Base-by-base conservation (phyloP, 140 eudicot genomes). In the Ambrosia hybrid region DNA sequence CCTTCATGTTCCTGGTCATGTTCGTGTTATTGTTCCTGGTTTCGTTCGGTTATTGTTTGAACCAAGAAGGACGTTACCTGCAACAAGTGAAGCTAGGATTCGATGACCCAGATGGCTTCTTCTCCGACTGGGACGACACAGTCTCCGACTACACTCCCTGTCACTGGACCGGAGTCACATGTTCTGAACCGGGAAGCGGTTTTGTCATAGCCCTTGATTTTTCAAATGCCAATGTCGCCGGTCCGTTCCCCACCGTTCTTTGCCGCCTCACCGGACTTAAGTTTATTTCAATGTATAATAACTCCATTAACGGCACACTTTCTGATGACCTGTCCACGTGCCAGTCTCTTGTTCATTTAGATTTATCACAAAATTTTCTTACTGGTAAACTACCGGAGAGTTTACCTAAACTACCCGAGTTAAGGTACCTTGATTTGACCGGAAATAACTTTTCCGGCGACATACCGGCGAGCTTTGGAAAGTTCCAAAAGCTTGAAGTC, bases 381-480 rank as follows among this genome's bases (percentile, higher is more conserved):
- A 87, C 92, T 0, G 98, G 95, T 3, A 10, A 43, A 8, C 79
- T 92, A 3, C 98, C 96, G 0, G 6, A 9, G 4, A 65, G 51
- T 3, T 46, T 92, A 12, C 57, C 92, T 2, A 68, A 82, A 33
- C 76, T 89, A 5, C 80, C 85, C 0, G 86, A 77, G 26, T 48
- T 92, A 9, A 85, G 75, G 11, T 65, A 77, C 43, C 78, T 92
- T 0, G 98, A 92, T 63, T 85, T 92, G 16, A 78, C 90, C 3
- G 95, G 95, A 10, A 92, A 92, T 56, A 92, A 92, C 73, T 92
- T 92, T 21, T 89, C 96, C 80, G 98, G 98, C 65, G 75, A 77
- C 6, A 79, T 92, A 59, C 98, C 98, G 77, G 87, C 82, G 41
- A 85, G 79, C 39, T 92, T 78, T 39, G 96, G 89, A 1, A 9